Evolutionary conservation across 495 filamentous ascomycete genomes (phyloP), one percentile per base, ranked within the genome.

Genomic region (Trichocladium antarcticum): DNA sequence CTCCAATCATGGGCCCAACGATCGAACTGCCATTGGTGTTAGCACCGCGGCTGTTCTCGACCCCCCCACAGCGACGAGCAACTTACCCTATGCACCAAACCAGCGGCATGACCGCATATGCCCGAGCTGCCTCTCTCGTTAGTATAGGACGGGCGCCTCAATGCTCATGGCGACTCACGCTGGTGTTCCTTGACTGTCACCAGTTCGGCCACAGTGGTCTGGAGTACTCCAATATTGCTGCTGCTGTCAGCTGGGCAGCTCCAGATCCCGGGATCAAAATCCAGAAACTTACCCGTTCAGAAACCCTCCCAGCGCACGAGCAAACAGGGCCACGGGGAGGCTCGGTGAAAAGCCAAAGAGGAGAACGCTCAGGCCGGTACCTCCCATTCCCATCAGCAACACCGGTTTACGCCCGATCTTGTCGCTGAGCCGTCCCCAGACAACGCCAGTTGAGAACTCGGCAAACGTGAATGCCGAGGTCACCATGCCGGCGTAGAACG

Each of bases 391-490:
- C 56, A 81, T 85, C 49, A 98, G 73, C 17, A 98, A 74, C 15
- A 97, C 85, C 12, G 87, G 89, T 66, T 98, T 98, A 51, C 92
- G 79, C 45, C 92, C 92, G 59, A 95, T 80, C 56, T 76, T 81
- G 67, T 98, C 92, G 60, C 90, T 96, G 58, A 98, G 72, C 37
- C 85, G 74, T 40, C 92, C 92, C 93, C 93, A 98, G 56, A 93
- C 73, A 51, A 94, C 78, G 36, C 88, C 84, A 5, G 89, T 85
- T 2, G 82, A 83, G 70, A 89, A 95, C 60, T 99, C 92, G 28
- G 92, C 89, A 54, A 99, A 85, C 17, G 92, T 90, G 66, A 96
- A 99, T 0, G 92, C 81, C 4, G 93, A 95, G 1, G 89, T 97
- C 53, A 99, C 89, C 82, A 97, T 83, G 54, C 93, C 93, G 36